Evolutionary conservation across 169 alveolate genomes (phyloP), one percentile per base, ranked within the genome.

Genomic region (Eimeria maxima): DNA sequence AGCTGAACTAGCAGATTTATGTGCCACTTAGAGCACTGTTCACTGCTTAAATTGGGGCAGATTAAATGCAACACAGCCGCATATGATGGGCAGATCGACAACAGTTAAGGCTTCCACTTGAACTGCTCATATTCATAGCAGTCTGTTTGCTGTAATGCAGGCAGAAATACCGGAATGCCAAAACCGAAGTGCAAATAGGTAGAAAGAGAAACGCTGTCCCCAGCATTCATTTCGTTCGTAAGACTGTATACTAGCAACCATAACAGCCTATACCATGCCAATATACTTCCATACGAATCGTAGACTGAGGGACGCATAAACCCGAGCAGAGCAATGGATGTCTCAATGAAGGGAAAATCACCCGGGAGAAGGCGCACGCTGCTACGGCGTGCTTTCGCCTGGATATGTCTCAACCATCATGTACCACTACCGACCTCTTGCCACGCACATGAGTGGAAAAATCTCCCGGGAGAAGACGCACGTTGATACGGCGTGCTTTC

Each of bases 141-240:
- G n/a, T 60, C 69, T 0, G 50, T 69, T 38, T 20, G 20, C 6
- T 53, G 60, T 53, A 7, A 53, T 53, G 10, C 60, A 6, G 33
- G 47, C 78, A 69, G 78, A 33, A 29, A 69, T 7, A 13, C 29
- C 78, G 47, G 78, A n/a, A 69, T 10, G 14, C 22, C 42, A 2
- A 67, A 67, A 63, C 38, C 33, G 76, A 29, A 14, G 33, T 3
- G 71, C 71, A 2, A 3, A 27, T n/a, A 0, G 38, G 45, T 69
- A 69, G 50, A 45, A 69, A 29, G 80, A 33, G 80, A 69, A 69
- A 29, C 80, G 80, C 50, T 69, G 45, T 69, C 10, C 80, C 27
- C 27, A 69, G 47, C 50, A 27, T n/a, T 29, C 60, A 53, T 1
- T 69, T 13, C 33, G 80, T n/a, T 69, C 47, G 2, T 29, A 8